Conservation (phyloP, 257 asterid species). For the Fraxinus americana region DNA sequence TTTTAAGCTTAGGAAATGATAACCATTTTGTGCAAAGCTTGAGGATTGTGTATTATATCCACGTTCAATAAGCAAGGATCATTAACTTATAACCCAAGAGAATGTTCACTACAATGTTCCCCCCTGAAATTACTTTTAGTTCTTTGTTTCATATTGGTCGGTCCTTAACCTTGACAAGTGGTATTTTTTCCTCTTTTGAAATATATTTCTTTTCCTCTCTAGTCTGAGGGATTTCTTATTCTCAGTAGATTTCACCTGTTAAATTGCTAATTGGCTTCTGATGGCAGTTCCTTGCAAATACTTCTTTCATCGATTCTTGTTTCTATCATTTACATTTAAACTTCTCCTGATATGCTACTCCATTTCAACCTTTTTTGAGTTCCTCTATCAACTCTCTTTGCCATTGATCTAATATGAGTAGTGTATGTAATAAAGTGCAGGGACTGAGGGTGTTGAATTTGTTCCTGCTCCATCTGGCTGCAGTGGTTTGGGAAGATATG, state of each 20-base stretch:
- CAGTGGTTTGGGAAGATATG: constrained; percentile 79
- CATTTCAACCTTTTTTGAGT: not conserved
- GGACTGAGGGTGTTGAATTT: constrained; percentile 89
- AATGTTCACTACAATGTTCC: not conserved
- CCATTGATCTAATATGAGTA: constrained; percentile 38
- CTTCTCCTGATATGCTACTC: not conserved
- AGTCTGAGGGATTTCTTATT: not conserved
- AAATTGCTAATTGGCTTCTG: not conserved
- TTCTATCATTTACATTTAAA: not conserved
- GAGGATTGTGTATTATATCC: not conserved
- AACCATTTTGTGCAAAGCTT: not conserved
- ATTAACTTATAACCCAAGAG: not conserved
- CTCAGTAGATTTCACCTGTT: not conserved
- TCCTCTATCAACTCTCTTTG: not conserved
- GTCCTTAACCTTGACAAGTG: not conserved
- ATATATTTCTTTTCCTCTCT: not conserved
- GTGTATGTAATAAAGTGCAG: constrained; percentile 84
- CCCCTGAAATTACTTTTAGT: not conserved
- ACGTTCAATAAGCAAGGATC: not conserved
- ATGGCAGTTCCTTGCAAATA: not conserved
- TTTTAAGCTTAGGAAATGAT: not conserved
- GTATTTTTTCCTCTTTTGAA: not conserved
- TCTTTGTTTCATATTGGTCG: not conserved
- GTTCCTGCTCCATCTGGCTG: constrained; percentile 65
- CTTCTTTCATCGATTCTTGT: not conserved